phyloP scores from a whole-genome alignment of 164 flowering plant species.

The Berberis thunbergii region DNA sequence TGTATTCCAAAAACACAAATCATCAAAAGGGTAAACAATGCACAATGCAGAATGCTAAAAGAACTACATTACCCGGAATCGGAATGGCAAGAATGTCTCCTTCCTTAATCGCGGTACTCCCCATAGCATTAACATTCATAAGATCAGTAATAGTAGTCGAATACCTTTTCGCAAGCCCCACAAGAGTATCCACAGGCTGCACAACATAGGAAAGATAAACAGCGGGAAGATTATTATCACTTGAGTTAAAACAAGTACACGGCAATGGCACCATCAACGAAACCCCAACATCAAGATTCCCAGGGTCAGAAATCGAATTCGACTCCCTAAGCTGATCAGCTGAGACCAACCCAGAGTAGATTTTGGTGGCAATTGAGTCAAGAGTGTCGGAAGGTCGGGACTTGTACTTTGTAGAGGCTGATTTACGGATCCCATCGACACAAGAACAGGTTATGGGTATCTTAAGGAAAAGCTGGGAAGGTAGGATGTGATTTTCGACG shows the following conservation, averaged over 20 bases:
- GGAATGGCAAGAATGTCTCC: constrained; percentile 96
- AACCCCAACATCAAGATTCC: constrained; percentile 52
- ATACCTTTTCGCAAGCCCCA: constrained; percentile 57
- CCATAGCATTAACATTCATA: constrained; percentile 89
- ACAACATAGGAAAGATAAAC: constrained; percentile 83
- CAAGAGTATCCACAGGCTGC: constrained; percentile 42
- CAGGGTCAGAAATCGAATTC: constrained; percentile 53
- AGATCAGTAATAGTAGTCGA: constrained; percentile 69
- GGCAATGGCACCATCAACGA: constrained; percentile 67
- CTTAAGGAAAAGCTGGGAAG: constrained; percentile 60
- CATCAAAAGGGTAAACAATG: neutral
- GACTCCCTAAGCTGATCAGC: constrained; percentile 80
- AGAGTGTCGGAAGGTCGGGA: constrained; percentile 76
- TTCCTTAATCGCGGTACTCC: constrained; percentile 36
- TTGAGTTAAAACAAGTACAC: constrained; percentile 79
- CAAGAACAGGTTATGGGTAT: constrained; percentile 78
- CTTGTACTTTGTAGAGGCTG: constrained; percentile 50
- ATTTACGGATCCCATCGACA: constrained; percentile 79
- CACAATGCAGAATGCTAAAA: neutral
- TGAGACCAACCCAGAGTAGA: constrained; percentile 69
- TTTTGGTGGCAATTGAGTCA: constrained; percentile 37
- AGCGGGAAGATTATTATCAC: constrained; percentile 67
- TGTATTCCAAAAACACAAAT: neutral
- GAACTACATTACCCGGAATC: constrained; percentile 47
- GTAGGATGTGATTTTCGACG: constrained; percentile 87